Base-by-base conservation (phyloP, 768 basidiomycete species). In the Leccinum rimulosum region DNA sequence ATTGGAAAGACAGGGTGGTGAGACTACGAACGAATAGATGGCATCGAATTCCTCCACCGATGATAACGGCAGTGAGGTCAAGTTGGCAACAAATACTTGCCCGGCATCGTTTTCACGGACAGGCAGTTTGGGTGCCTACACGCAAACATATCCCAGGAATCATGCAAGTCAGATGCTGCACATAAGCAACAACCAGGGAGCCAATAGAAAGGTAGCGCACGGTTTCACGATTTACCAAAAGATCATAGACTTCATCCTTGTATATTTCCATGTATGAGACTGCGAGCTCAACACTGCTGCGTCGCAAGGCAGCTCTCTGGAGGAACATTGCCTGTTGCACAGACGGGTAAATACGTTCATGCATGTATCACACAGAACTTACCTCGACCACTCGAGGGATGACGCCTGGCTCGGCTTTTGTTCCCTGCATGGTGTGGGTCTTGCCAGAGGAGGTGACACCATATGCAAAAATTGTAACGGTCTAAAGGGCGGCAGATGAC, bases 381-480 rank as follows among this genome's bases (percentile, higher is more conserved):
- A 87, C 91, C 69, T 83, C 74, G n/a, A 95, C 85, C 6, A 86
- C 85, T 28, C 91, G 81, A 25, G 91, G 91, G 63, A 95, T 95
- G 56, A 95, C 87, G 1, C 93, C 93, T n/a, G 89, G 90, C 33
- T 90, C 80, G 1, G 77, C 51, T 38, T 74, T 80, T 7, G 80
- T 85, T 38, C 93, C 93, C 74, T 95, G 93, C 91, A 96, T 95
- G 0, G 94, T 96, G 71, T 93, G 85, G 0, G 93, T 95, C 77
- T 94, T 95, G 17, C 93, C 93, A 6, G 89, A 92, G 2, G 91
- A 93, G 10, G 92, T 95, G 12, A 94, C 92, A 7, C 93, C 93
- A 73, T 95, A 95, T 1, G 91, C 90, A 63, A 95, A 94, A 15
- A 95, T 85, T 10, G 92, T 94, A 4, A 92, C 86, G 0, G 88